phyloP scores from a whole-genome alignment of 768 basidiomycete genomes.

The Kwoniella europaea region DNA sequence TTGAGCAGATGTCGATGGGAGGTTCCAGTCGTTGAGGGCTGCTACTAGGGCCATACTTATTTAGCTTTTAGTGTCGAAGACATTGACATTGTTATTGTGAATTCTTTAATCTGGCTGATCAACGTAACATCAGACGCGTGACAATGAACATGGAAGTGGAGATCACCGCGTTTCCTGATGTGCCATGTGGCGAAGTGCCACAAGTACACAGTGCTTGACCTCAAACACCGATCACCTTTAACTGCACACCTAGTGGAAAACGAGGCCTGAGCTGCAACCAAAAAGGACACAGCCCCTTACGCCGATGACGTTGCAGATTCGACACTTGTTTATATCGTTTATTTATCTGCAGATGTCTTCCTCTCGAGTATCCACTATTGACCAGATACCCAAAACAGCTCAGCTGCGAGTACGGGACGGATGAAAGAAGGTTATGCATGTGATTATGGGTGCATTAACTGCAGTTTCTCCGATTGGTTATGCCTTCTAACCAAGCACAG shows the following conservation, averaged over 20 bases:
- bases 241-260: background rate
- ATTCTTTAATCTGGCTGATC: background rate
- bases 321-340: background rate
- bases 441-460: background rate
- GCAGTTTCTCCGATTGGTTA: background rate
- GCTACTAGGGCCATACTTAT: slow-evolving; percentile 41
- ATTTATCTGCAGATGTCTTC: background rate
- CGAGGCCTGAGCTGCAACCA: background rate
- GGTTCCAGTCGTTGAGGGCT: slow-evolving; percentile 39
- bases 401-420: background rate
- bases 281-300: slow-evolving; percentile 12
- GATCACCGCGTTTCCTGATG: background rate
- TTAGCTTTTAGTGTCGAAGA: background rate
- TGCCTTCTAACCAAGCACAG: background rate
- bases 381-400: background rate
- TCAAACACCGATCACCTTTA: background rate
- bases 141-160: background rate
- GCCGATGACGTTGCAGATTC: slow-evolving; percentile 2
- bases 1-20: slow-evolving; percentile 38
- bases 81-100: background rate
- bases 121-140: background rate
- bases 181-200: background rate
- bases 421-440: background rate
- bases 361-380: background rate
- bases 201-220: background rate